Evolutionary conservation across 345 rosid genomes (phyloP).

Genomic region (Boechera retrofracta): DNA sequence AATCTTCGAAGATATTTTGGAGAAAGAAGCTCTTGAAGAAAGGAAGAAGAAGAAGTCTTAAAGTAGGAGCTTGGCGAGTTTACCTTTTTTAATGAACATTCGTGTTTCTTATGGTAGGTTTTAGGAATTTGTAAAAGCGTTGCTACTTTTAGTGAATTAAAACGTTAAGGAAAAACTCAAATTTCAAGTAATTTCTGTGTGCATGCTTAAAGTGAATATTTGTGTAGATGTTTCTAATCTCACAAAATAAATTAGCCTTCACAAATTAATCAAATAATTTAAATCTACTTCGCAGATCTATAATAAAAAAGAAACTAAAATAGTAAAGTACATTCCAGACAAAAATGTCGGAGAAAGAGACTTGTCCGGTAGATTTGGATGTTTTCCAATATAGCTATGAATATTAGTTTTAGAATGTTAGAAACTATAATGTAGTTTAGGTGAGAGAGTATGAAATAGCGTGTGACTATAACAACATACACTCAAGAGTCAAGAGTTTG

Average conservation of each 20-base stretch:
- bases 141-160: constrained; percentile 29
- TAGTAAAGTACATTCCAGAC: not conserved
- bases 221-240: not conserved
- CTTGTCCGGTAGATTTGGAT: not conserved
- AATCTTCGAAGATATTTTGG: constrained; percentile 19
- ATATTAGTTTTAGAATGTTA: not conserved
- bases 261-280: not conserved
- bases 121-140: constrained; percentile 40
- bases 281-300: not conserved
- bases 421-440: not conserved
- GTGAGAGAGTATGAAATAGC: not conserved
- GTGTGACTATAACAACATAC: constrained; percentile 16
- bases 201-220: not conserved
- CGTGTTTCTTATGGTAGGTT: constrained; percentile 31
- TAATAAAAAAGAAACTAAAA: not conserved
- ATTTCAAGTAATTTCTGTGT: not conserved
- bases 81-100: constrained; percentile 22
- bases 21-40: constrained; percentile 34
- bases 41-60: constrained; percentile 20
- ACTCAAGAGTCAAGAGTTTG: not conserved
- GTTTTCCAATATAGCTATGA: not conserved
- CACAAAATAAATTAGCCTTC: not conserved
- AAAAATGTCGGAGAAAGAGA: constrained; percentile 7
- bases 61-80: constrained; percentile 31
- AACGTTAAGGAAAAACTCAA: not conserved